Base-by-base conservation (phyloP, 306 rosid genomes). In the Astragalus membranaceus region DNA sequence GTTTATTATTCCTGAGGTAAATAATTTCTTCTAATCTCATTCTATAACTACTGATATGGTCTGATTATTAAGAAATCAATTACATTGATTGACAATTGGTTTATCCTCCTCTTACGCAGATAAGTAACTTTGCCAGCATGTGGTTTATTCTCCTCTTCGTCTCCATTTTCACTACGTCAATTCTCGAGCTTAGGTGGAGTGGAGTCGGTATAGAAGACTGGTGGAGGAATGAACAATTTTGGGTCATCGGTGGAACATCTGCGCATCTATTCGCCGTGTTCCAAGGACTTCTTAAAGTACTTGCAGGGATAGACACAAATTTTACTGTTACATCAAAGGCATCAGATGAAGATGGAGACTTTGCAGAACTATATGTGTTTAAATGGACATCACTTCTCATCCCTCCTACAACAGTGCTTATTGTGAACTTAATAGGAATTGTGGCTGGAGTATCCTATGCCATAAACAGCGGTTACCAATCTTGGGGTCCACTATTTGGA, bases 131-230 rank as follows among this genome's bases (percentile, higher is more conserved):
- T 26, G 99, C 99, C 69, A 89, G 99, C 70, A 89, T 95, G 96
- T 95, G 97, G 99, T 95, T 95, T 52, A 95, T 95, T 65, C 95
- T 91, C 53, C 96, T 91, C 75, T 95, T 95, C 23, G 86, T 89
- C 54, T 95, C 99, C 44, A 95, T 95, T 81, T 84, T 87, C 6
- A 72, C 97, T 2, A 95, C 99, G 32, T 94, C 96, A 66, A 89
- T 95, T 73, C 99, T 95, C 14, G 99, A 95, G 88, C 97, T 95
- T 46, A 89, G 99, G 75, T 95, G 99, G 99, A 95, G 99, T 80
- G 99, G 99, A 26, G 99, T 95, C 33, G 82, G 97, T 58, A 86
- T 91, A 64, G 99, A 95, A 61, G 99, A 95, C 78, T 95, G 99
- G 99, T 95, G 99, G 99, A 91, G 99, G 71, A 95, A 95, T 5